Percentiles rank a stretch among this genome's conserved stretches.
These are phyloP conservation scores for Leucaena leucocephala DNA, from an alignment of 306 rosid species.

Conservation along the genomic window DNA sequence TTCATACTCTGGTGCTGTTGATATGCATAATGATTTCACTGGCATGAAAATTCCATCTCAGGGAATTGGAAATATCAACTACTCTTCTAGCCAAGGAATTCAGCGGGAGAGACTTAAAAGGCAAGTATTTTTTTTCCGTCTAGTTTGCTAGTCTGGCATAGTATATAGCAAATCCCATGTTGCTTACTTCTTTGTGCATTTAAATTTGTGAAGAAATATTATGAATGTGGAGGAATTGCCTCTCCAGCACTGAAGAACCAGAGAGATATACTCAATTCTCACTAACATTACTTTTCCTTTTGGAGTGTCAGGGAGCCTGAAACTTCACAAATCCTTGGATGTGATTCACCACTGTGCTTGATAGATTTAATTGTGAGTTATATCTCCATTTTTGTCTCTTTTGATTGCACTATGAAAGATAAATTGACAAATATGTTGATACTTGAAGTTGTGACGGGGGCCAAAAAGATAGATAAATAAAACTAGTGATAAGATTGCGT, in stretches of 20 bases:
- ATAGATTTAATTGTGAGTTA: slow-evolving; percentile 82
- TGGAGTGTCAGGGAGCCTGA: slow-evolving; percentile 71
- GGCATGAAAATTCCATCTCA: slow-evolving; percentile 43
- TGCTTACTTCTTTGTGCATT: not conserved
- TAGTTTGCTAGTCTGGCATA: slow-evolving; percentile 1
- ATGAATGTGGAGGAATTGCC: slow-evolving; percentile 22
- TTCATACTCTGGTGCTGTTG: slow-evolving; percentile 54
- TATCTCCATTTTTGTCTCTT: slow-evolving; percentile 19
- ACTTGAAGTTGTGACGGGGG: not conserved
- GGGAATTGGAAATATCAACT: slow-evolving; percentile 56
- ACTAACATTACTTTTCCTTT: slow-evolving; percentile 28
- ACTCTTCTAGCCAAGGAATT: slow-evolving; percentile 51
- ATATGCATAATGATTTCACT: slow-evolving; percentile 44
- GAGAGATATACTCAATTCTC: slow-evolving; percentile 5
- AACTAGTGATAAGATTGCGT: slow-evolving; percentile 10
- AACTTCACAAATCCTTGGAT: slow-evolving; percentile 60
- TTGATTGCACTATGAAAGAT: slow-evolving; percentile 9
- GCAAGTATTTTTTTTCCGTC: slow-evolving; percentile 46
- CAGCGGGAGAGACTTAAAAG: slow-evolving; percentile 64
- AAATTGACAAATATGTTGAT: slow-evolving; percentile 22
- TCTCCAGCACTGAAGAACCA: slow-evolving; percentile 17
- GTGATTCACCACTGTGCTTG: slow-evolving; percentile 63
- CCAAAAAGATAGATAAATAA: not conserved
- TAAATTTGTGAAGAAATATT: not conserved
- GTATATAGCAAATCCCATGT: slow-evolving; percentile 21